phyloP scores from a whole-genome alignment of 2,329 filamentous ascomycete genomes.

The Canariomyces notabilis region DNA sequence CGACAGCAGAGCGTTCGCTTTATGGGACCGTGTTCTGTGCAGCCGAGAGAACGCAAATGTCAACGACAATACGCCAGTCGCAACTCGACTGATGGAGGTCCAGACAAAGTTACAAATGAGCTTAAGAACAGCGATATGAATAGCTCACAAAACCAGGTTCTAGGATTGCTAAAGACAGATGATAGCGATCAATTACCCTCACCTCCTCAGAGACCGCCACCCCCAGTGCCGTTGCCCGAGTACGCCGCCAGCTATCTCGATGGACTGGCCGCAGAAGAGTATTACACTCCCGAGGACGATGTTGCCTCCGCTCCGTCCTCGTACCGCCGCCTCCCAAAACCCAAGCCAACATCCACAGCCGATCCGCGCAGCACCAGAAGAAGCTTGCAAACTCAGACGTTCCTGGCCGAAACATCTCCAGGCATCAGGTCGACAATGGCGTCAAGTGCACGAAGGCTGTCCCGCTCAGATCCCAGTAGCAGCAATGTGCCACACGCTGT shows the following conservation, averaged over 20 bases:
- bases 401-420: not conserved
- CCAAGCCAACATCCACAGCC: conserved; percentile 48
- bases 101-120: no score
- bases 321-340: conserved; percentile 48
- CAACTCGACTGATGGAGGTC: not conserved
- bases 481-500: conserved; percentile 25
- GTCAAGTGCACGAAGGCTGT: conserved; percentile 9
- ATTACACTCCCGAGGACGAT: conserved; percentile 45
- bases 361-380: conserved; percentile 21
- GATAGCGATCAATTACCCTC: conserved; percentile 1
- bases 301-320: conserved; percentile 44
- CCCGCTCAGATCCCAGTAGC: conserved; percentile 27
- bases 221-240: conserved; percentile 13
- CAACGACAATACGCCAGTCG: not conserved
- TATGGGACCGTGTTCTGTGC: conserved; percentile 28
- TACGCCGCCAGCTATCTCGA: conserved; percentile 34
- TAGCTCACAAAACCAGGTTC: conserved; percentile 3
- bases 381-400: conserved; percentile 11
- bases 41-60: conserved; percentile 5
- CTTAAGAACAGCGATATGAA: conserved; percentile 2
- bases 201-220: conserved; percentile 15
- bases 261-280: conserved; percentile 36
- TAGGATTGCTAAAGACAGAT: not conserved
- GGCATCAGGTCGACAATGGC: not conserved
- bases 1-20: conserved; percentile 55